Evolutionary conservation across 305 asterid species (phyloP), one percentile per base, ranked within the genome.

Genomic region (Solanum hybrid): DNA sequence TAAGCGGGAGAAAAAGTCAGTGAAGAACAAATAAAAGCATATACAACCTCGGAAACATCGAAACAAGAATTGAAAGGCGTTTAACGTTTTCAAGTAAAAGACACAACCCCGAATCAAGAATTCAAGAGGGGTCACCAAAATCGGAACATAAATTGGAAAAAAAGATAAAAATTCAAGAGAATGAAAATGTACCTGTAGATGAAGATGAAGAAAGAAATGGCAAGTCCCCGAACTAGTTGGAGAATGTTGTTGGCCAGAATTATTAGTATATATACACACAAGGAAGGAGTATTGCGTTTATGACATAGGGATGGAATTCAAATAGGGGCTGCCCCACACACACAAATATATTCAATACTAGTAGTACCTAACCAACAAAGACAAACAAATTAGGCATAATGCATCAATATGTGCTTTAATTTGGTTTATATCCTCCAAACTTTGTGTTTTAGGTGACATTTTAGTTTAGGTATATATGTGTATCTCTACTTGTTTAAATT

Each of bases 11-110:
- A 35, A 39, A 67, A 40, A 89, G 26, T 18, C 64, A 20, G 71
- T 83, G 88, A 76, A 79, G 90, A 89, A 88, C 92, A 90, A 89
- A 92, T 22, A 12, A 87, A 74, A 91, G 90, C 84, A 91, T 86
- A 86, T 34, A 33, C 31, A 76, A 42, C 92, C 88, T 90, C 82
- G 91, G 64, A 90, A 82, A 79, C 86, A 90, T 89, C 92, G 83
- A 74, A 74, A 80, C 57, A n/a, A 51, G 29, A 87, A 87, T 64
- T 89, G 88, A 35, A 69, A 5, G 64, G 67, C 5, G 29, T 67
- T 26, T 40, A 40, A 40, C 5, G 29, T 67, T 26, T 42, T 89
- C n/a, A 74, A 37, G 37, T 39, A 91, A 67, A 88, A 64, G 40
- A 77, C 89, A 88, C 46, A 36, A 84, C 26, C 88, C 87, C 69